Evolutionary conservation across 768 basidiomycete genomes (phyloP).

Genomic region (Phaeotremella fagi): DNA sequence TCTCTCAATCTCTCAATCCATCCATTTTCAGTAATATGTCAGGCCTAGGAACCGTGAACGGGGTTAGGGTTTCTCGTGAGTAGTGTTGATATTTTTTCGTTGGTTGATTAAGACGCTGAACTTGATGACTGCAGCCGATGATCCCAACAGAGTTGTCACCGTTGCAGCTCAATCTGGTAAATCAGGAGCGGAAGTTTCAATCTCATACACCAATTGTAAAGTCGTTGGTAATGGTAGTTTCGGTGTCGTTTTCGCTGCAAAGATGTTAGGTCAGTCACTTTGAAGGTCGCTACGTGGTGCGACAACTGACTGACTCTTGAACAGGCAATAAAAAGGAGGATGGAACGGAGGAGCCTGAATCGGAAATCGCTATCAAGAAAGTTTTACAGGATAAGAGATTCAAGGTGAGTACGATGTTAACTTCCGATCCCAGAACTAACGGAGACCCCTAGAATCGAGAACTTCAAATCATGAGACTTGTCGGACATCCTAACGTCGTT

Average conservation of each 20-base stretch:
- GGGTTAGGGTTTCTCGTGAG: conserved; percentile 47
- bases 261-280: conserved; percentile 56
- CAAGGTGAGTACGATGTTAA: conserved; percentile 69
- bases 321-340: conserved; percentile 33
- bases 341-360: conserved; percentile 35
- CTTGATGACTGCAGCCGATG: conserved; percentile 57
- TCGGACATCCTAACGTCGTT: conserved; percentile 95
- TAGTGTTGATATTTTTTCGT: background rate
- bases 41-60: conserved; percentile 43
- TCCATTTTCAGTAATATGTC: conserved; percentile 19
- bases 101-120: background rate
- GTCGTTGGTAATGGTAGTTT: conserved; percentile 99
- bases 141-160: conserved; percentile 92
- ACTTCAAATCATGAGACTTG: conserved; percentile 96
- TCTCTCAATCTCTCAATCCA: background rate
- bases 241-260: conserved; percentile 96
- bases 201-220: conserved; percentile 95
- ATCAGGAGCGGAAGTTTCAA: conserved; percentile 76
- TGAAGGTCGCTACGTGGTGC: conserved; percentile 3
- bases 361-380: conserved; percentile 99
- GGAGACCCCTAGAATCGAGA: conserved; percentile 76
- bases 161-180: conserved; percentile 95
- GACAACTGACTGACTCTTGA: conserved; percentile 54
- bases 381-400: conserved; percentile 99
- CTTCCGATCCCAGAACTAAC: background rate